Percentiles rank a stretch among this genome's conserved stretches.
Conservation (phyloP, 108 stramenopile species). For the Cyclotella cryptica region DNA sequence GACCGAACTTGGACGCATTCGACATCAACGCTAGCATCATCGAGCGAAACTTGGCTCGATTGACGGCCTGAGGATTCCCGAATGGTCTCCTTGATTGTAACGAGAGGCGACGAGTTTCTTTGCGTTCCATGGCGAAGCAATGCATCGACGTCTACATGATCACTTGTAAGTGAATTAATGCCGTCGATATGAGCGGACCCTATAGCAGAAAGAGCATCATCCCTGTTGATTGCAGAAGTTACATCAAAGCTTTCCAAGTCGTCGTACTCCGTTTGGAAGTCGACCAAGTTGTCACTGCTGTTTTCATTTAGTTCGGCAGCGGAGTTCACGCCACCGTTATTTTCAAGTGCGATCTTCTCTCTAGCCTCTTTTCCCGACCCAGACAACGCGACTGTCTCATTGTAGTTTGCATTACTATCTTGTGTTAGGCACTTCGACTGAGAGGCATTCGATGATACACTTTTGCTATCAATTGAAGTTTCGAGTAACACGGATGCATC, state of each 20-base stretch:
- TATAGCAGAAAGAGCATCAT: neutral
- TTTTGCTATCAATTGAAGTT: neutral
- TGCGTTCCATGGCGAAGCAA: constrained; percentile 6
- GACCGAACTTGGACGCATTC: neutral
- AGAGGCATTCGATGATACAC: neutral
- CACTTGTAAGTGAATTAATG: constrained; percentile 15
- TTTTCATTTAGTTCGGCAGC: neutral
- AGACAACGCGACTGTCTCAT: neutral
- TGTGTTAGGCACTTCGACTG: neutral
- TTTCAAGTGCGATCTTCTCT: neutral
- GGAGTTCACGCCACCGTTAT: neutral
- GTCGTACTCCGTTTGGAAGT: neutral
- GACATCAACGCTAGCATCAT: neutral
- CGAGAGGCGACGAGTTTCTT: neutral
- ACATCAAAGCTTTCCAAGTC: neutral
- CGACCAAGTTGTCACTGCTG: neutral
- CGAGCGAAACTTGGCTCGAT: neutral
- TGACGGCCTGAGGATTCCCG: constrained; percentile 4
- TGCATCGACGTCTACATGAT: constrained; percentile 28
- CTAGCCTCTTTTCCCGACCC: neutral
- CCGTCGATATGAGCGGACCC: neutral
- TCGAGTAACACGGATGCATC: neutral
- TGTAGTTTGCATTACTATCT: constrained; percentile 5
- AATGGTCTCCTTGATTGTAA: constrained; percentile 11
- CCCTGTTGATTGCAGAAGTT: no score